Evolutionary conservation across 306 rosid species (phyloP), one percentile per base, ranked within the genome.

Genomic region (Oxytropis ochrocephala): DNA sequence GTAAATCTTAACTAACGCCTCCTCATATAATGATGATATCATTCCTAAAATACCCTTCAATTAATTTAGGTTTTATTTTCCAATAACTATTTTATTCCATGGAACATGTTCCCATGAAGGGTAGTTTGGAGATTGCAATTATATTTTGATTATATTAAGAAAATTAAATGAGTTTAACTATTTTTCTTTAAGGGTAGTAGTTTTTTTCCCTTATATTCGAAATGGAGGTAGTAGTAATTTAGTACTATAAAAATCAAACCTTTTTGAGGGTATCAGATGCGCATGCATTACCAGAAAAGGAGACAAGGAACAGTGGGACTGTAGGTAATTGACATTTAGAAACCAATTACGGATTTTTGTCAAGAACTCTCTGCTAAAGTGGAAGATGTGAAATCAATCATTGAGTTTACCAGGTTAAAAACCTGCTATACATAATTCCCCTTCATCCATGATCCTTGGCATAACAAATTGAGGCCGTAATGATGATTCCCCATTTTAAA

Each of bases 401-500:
- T 47, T 53, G 41, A 75, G 39, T 72, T 75, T 61, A 33, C 70
- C 38, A 12, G 64, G 49, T 35, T 41, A 51, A 38, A 44, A 50
- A 39, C 32, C 69, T 17, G 61, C 60, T n/a, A 1, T 13, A 12
- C 19, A 33, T 60, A 16, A 32, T 60, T 30, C 52, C 42, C 58
- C 64, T 76, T 54, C 61, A 29, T 33, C 44, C 52, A 33, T 49
- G 54, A 64, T 51, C 52, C 62, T 16, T 69, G 58, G 39, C 63
- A 55, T 56, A 69, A 14, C 33, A 30, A 39, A 58, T 32, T 19
- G 38, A 17, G 55, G 46, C 29, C 64, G 11, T 30, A 16, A 61
- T 49, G 43, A n/a, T 57, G 49, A 39, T 61, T 67, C 73, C 55
- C 60, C 53, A 35, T 55, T 36, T 54, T 64, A 68, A 65, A 72